Conservation (phyloP, 768 basidiomycete species). For the Tricholoma furcatifolium region DNA sequence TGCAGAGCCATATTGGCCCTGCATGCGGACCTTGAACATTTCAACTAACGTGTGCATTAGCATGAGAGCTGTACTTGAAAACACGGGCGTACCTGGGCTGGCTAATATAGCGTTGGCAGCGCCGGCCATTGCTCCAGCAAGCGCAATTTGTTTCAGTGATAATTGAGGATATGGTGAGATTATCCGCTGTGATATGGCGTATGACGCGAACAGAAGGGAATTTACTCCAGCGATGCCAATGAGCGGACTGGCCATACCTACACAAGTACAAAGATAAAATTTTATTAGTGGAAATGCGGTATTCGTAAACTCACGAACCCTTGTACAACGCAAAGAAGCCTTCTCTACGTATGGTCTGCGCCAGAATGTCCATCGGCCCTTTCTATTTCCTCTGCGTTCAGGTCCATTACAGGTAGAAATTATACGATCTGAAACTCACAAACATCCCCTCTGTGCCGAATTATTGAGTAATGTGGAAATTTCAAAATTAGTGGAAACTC, state of each 20-base stretch:
- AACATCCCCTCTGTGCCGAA: slow-evolving; percentile 73
- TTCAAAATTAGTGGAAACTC: slow-evolving; percentile 19
- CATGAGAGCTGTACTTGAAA: not conserved
- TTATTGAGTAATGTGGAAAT: slow-evolving; percentile 8
- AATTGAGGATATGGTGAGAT: slow-evolving; percentile 89
- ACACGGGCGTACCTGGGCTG: slow-evolving; percentile 65
- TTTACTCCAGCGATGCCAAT: slow-evolving; percentile 95
- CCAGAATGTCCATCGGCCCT: slow-evolving; percentile 90
- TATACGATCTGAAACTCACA: slow-evolving; percentile 45
- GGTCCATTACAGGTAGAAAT: not conserved
- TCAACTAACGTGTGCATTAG: slow-evolving; percentile 54
- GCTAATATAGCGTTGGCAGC: slow-evolving; percentile 88
- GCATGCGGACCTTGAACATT: slow-evolving; percentile 99
- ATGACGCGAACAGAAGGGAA: slow-evolving; percentile 91
- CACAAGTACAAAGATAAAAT: not conserved
- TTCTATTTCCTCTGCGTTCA: slow-evolving; percentile 46
- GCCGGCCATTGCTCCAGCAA: slow-evolving; percentile 91
- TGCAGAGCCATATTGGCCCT: slow-evolving; percentile 85
- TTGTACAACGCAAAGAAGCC: slow-evolving; percentile 95
- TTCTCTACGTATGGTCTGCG: slow-evolving; percentile 81
- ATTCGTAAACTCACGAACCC: slow-evolving; percentile 44
- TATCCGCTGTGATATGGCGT: slow-evolving; percentile 75
- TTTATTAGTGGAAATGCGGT: not conserved
- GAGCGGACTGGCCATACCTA: slow-evolving; percentile 90
- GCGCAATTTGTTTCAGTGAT: slow-evolving; percentile 73